phyloP scores from a whole-genome alignment of 768 basidiomycete genomes.

The Trametes meyenii region DNA sequence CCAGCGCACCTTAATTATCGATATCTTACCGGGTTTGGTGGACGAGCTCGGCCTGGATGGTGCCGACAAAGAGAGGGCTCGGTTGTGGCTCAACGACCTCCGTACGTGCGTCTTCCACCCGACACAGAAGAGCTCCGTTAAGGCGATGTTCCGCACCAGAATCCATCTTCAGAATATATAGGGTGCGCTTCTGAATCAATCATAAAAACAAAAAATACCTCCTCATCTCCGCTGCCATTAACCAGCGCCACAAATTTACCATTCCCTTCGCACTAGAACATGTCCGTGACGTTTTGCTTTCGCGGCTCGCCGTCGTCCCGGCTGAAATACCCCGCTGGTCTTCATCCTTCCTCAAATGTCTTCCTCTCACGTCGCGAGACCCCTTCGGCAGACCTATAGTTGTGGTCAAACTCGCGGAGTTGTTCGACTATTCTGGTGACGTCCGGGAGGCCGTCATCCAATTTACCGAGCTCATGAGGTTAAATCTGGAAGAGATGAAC shows the following conservation, averaged over 20 bases:
- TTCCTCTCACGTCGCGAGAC: conserved; percentile 57
- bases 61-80: conserved; percentile 52
- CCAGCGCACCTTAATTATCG: conserved; percentile 53
- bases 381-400: conserved; percentile 69
- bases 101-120: conserved; percentile 44
- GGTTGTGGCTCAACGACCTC: conserved; percentile 66
- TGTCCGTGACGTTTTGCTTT: conserved; percentile 54
- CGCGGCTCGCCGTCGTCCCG: conserved; percentile 56
- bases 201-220: background rate
- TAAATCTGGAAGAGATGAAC: conserved; percentile 56
- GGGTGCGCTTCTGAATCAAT: conserved; percentile 44
- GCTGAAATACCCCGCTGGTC: conserved; percentile 42
- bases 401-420: conserved; percentile 49
- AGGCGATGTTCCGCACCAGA: conserved; percentile 18
- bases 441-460: conserved; percentile 48
- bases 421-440: conserved; percentile 43
- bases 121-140: background rate
- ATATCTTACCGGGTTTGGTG: conserved; percentile 61
- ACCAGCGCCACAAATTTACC: conserved; percentile 69
- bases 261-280: conserved; percentile 64
- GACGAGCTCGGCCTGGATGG: conserved; percentile 58
- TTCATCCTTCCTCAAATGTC: conserved; percentile 46
- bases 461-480: conserved; percentile 56
- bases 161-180: conserved; percentile 47
- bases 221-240: conserved; percentile 9